These are phyloP conservation scores for Fennellomyces sp. DNA, from an alignment of 371 early-diverging fungal genomes.

Conservation along the genomic window DNA sequence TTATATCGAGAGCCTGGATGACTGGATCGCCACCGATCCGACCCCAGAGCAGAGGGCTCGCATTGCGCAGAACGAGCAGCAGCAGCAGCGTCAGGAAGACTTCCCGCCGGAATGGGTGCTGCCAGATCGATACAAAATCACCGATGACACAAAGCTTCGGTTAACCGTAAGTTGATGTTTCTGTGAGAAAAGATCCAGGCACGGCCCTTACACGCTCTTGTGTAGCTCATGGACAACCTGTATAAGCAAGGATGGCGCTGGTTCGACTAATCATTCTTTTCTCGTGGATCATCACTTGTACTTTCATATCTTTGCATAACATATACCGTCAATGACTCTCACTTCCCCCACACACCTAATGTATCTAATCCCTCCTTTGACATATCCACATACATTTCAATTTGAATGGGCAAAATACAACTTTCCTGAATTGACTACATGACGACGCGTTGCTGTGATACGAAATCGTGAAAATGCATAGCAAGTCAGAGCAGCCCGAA, in stretches of 20 bases:
- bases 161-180: constrained; percentile 25
- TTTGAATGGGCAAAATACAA: no score
- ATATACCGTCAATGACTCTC: no score
- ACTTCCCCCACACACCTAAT: no score
- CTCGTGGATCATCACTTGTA: no score
- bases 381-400: no score
- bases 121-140: constrained; percentile 45
- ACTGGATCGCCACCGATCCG: constrained; percentile 31
- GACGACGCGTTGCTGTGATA: no score
- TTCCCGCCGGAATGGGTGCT: constrained; percentile 45
- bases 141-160: constrained; percentile 32
- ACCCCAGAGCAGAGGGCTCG: constrained; percentile 36
- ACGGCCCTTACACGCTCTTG: neutral
- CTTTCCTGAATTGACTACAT: no score
- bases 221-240: constrained; percentile 34
- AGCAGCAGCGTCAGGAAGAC: constrained; percentile 9
- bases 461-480: no score
- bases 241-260: constrained; percentile 23
- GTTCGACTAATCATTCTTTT: neutral
- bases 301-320: no score
- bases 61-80: constrained; percentile 7
- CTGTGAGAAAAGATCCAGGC: neutral
- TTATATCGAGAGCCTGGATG: constrained; percentile 42
- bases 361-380: no score
- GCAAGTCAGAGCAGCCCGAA: no score